Conservation (phyloP, 2,329 filamentous ascomycete genomes). For the Ceratocystis colombiana region DNA sequence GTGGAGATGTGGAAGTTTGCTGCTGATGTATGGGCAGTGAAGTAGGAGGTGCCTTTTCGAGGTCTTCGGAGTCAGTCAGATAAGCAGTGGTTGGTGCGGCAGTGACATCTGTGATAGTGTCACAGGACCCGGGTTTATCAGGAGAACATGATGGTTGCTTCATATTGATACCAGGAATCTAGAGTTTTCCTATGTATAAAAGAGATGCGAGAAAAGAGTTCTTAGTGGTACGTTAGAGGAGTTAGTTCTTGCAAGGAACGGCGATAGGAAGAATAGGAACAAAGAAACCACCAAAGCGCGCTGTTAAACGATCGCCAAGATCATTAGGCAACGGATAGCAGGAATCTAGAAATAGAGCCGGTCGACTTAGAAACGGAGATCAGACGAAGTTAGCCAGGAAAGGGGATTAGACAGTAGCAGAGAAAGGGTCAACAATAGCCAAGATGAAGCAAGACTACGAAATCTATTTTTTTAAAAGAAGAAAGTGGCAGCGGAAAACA, state of each 20-base stretch:
- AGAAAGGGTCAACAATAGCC: background rate
- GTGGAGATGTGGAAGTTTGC: background rate
- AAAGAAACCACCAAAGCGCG: background rate
- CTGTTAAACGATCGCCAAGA: background rate
- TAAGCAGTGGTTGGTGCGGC: slow-evolving; percentile 7
- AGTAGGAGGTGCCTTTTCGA: background rate
- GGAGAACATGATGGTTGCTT: background rate
- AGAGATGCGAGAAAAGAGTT: background rate
- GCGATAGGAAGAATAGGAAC: background rate
- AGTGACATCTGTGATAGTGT: background rate
- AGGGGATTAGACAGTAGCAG: background rate
- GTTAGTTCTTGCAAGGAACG: background rate
- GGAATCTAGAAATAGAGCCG: background rate
- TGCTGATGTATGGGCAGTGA: background rate
- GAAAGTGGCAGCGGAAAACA: background rate
- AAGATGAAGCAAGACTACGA: background rate
- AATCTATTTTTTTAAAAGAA: background rate
- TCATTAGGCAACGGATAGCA: background rate
- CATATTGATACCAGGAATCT: background rate
- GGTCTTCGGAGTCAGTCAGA: background rate
- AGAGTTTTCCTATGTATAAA: background rate
- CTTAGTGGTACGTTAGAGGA: background rate
- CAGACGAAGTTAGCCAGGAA: background rate
- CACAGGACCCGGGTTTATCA: background rate
- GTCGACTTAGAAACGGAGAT: background rate